Conservation (phyloP, 202 grass and related monocot genomes). For the Thinopyrum obtusiflorum region DNA sequence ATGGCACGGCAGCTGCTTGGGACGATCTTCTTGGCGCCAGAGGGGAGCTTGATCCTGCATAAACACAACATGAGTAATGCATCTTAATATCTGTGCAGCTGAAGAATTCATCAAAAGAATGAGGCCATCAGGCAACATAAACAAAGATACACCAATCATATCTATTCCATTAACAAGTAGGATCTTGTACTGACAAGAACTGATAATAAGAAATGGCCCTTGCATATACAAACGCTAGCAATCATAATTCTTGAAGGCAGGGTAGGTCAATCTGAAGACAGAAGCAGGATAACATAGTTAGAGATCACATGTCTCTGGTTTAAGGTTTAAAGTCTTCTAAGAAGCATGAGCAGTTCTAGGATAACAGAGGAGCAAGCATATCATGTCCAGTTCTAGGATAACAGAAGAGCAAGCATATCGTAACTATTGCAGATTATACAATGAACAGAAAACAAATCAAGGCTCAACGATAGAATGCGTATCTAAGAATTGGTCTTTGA, state of each 20-base stretch:
- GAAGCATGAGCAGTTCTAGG: too few relatives aligned
- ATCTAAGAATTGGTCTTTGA: background rate
- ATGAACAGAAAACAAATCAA: background rate
- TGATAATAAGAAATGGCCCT: background rate
- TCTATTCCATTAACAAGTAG: background rate
- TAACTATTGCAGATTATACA: background rate
- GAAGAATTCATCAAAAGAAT: background rate
- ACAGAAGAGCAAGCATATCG: background rate
- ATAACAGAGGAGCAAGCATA: too few relatives aligned
- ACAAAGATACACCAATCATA: background rate
- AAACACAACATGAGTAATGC: background rate
- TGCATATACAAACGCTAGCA: too few relatives aligned
- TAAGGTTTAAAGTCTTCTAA: background rate
- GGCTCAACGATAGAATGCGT: too few relatives aligned
- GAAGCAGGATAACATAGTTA: too few relatives aligned
- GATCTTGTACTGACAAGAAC: background rate
- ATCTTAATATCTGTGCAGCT: background rate
- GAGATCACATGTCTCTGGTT: too few relatives aligned
- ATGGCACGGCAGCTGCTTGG: conserved; percentile 81
- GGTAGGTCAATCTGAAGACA: too few relatives aligned
- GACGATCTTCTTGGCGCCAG: conserved; percentile 86
- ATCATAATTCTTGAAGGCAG: too few relatives aligned
- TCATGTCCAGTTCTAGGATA: background rate
- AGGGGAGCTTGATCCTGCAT: conserved; percentile 83
- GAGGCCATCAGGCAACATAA: background rate